Evolutionary conservation across 768 basidiomycete species (phyloP).

Genomic region (Lepiota brunneoincarnata): DNA sequence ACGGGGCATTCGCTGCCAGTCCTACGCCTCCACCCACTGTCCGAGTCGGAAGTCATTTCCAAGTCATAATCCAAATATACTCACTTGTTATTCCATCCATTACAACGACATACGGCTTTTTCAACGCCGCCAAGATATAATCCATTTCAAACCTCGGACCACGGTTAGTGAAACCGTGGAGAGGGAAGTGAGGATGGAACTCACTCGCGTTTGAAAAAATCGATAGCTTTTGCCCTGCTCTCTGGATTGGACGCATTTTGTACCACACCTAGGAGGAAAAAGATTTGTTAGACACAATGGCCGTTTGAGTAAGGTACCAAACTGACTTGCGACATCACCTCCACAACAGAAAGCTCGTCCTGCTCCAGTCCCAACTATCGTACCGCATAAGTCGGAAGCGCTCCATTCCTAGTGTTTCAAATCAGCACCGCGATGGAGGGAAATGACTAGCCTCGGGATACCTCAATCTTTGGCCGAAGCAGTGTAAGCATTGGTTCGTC

Average conservation of each 20-base stretch:
- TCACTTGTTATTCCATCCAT: constrained; percentile 90
- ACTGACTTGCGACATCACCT: constrained; percentile 88
- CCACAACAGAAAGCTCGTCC: constrained; percentile 90
- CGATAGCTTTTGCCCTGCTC: constrained; percentile 63
- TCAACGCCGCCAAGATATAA: constrained; percentile 63
- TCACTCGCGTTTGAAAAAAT: constrained; percentile 90
- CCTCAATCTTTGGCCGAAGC: constrained; percentile 75
- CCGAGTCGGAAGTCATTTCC: constrained; percentile 8
- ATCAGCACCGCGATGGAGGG: constrained; percentile 8
- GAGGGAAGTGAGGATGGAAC: constrained; percentile 28
- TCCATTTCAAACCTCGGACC: constrained; percentile 72
- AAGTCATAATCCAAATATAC: constrained; percentile 28
- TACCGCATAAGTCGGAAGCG: constrained; percentile 62
- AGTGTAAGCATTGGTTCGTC: constrained; percentile 73
- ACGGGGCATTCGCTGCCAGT: constrained; percentile 76
- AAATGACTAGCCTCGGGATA: constrained; percentile 22
- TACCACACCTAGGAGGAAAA: constrained; percentile 49
- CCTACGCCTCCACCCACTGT: constrained; percentile 97
- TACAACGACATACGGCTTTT: constrained; percentile 88
- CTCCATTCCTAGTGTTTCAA: constrained; percentile 63
- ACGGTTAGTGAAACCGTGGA: constrained; percentile 10
- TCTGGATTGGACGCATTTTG: constrained; percentile 43
- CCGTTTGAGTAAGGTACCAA: constrained; percentile 1
- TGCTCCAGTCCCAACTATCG: constrained; percentile 69
- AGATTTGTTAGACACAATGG: not conserved